Evolutionary conservation across 208 protist species (phyloP), one percentile per base, ranked within the genome.

Genomic region (Blechomonas ayalai): DNA sequence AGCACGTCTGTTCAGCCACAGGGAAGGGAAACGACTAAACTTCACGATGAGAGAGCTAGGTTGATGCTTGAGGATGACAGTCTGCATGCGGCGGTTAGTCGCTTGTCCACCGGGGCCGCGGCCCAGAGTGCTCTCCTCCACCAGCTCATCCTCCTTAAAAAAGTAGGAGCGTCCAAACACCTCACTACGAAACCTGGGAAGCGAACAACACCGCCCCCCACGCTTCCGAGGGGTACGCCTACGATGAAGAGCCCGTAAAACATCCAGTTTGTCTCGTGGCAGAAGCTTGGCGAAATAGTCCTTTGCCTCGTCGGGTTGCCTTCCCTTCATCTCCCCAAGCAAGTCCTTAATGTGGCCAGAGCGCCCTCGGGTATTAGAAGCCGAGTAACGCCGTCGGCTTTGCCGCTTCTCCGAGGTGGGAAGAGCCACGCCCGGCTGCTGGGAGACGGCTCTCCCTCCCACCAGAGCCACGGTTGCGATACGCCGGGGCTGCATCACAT

Each of bases 81-180:
- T 90, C 46, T 93, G 84, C 77, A 82, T 89, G 40, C 84, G 62
- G 9, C 84, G 63, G 44, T 93, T 93, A 0, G 84, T 93, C 12
- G 84, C 84, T 62, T 93, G 84, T 7, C 84, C 84, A 33, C 84
- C 84, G 16, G 84, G 84, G 10, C 84, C 84, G 15, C 64, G 69
- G 38, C 84, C 84, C 23, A 90, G 63, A 22, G 84, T 93, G 36
- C 69, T 85, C 35, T 75, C 38, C 67, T 93, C 80, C 16, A 12
- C 27, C 12, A 93, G 22, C 39, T 93, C 84, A 40, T 76, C 77
- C 51, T 93, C 84, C 22, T 54, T 67, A 34, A 93, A 93, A 28
- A 70, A 88, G 53, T 85, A 93, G 39, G 52, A 44, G 28, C 63
- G 64, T 29, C 75, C 68, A 50, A 93, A 93, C 16, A 66, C 27